Evolutionary conservation across 208 protist genomes (phyloP).

Genomic region (Herpetomonas muscarum): DNA sequence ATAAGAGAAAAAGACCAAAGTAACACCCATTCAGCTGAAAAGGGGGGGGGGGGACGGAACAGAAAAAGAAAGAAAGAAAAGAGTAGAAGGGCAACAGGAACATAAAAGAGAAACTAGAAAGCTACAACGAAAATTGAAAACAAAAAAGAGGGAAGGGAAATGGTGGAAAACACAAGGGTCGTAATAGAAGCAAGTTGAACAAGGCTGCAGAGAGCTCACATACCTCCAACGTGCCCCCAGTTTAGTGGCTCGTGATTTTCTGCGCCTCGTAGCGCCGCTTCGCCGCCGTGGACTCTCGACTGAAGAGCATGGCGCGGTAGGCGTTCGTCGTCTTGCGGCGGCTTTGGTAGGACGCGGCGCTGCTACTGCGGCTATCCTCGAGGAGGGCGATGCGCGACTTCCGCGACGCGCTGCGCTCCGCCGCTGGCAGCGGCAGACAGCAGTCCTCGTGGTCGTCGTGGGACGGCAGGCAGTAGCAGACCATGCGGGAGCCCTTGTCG

Average conservation of each 20-base stretch:
- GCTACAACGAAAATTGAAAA: not conserved
- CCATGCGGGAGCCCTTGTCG: slow-evolving; percentile 58
- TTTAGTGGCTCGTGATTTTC: not conserved
- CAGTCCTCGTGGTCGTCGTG: slow-evolving; percentile 9
- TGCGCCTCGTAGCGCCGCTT: not conserved
- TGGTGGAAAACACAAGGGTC: slow-evolving; percentile 9
- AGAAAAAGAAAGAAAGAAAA: not conserved
- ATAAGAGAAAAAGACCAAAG: slow-evolving; percentile 4
- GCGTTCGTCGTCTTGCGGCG: not conserved
- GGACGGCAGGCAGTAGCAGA: slow-evolving; percentile 66
- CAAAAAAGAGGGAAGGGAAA: slow-evolving; percentile 3
- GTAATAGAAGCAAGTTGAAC: slow-evolving; percentile 10
- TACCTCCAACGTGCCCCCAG: not conserved
- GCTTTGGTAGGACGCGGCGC: not conserved
- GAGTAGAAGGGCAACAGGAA: slow-evolving; percentile 1
- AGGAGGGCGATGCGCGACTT: not conserved
- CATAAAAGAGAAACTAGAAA: not conserved
- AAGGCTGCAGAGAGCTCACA: not conserved
- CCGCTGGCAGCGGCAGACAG: not conserved
- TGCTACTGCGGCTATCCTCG: not conserved
- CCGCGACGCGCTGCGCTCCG: not conserved
- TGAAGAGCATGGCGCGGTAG: not conserved
- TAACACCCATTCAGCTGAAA: not conserved
- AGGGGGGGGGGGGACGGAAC: not conserved
- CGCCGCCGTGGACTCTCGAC: not conserved